Evolutionary conservation across 1,284 basidiomycete genomes (phyloP).

Genomic region (Ustilago tritici): DNA sequence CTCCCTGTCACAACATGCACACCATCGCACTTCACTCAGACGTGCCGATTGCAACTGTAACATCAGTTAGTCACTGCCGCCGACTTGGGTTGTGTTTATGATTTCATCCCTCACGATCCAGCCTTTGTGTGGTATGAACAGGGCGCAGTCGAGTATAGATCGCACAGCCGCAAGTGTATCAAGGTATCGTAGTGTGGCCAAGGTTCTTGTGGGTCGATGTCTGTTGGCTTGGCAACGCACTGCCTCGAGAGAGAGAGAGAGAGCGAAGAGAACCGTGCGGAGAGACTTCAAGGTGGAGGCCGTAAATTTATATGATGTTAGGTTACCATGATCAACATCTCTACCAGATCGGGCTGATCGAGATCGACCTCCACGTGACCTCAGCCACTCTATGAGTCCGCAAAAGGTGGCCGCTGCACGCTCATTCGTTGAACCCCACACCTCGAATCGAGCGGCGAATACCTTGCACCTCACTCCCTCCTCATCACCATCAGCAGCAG

Average conservation of each 20-base stretch:
- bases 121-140: too few species aligned
- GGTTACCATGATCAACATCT: neutral
- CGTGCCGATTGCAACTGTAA: too few species aligned
- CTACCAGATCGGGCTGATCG: neutral
- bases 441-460: neutral
- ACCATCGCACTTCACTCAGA: neutral
- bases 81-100: too few species aligned
- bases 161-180: neutral
- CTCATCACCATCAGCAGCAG: neutral
- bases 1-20: neutral
- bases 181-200: neutral
- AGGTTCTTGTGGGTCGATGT: neutral
- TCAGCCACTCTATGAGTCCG: neutral
- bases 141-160: neutral
- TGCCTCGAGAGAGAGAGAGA: neutral
- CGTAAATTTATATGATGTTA: neutral
- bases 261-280: neutral
- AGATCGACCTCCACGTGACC: constrained; percentile 7
- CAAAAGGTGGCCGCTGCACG: constrained; percentile 8
- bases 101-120: too few species aligned
- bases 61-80: too few species aligned
- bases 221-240: neutral
- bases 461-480: neutral
- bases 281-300: neutral
- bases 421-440: constrained; percentile 4